Evolutionary conservation across 768 basidiomycete species (phyloP), one percentile per base, ranked within the genome.

Genomic region (Nevesoporus exiguus): DNA sequence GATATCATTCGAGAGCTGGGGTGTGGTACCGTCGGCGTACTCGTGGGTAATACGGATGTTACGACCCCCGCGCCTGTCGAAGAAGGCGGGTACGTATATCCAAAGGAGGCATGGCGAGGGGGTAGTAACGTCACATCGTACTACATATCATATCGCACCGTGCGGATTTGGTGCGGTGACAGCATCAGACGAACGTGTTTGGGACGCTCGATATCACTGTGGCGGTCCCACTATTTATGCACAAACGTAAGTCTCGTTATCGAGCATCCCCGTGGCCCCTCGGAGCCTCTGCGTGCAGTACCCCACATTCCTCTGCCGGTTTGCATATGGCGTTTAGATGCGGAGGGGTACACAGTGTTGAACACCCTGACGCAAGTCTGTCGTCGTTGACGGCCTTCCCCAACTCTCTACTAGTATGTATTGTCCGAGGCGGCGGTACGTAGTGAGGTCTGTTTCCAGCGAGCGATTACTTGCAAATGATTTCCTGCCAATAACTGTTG

Each of bases 1-100:
- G n/a, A n/a, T n/a, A n/a, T n/a, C n/a, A n/a, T n/a, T n/a, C n/a
- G n/a, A n/a, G n/a, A n/a, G n/a, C n/a, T n/a, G n/a, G n/a, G n/a
- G n/a, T n/a, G n/a, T n/a, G n/a, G n/a, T n/a, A n/a, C n/a, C n/a
- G n/a, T n/a, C n/a, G n/a, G n/a, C n/a, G n/a, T 86, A 1, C 61
- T 86, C 27, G 81, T 86, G 31, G 86, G 86, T 55, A 86, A 86
- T 56, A 85, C 84, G 24, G 85, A 81, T 60, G 54, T 64, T 51
- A 76, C 78, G 0, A 49, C 72, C 31, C 73, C 75, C 3, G 73
- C 74, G 8, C 57, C 84, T 3, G 39, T 81, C 11, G 85, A 86
- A 66, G 85, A 86, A 66, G 77, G 74, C 59, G 80, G 82, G 81
- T 84, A 58, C 44, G 76, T 68, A 8, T 29, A 51, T 42, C n/a